Conservation (phyloP, 106 monocot species). For the Xerophyta viscosa region DNA sequence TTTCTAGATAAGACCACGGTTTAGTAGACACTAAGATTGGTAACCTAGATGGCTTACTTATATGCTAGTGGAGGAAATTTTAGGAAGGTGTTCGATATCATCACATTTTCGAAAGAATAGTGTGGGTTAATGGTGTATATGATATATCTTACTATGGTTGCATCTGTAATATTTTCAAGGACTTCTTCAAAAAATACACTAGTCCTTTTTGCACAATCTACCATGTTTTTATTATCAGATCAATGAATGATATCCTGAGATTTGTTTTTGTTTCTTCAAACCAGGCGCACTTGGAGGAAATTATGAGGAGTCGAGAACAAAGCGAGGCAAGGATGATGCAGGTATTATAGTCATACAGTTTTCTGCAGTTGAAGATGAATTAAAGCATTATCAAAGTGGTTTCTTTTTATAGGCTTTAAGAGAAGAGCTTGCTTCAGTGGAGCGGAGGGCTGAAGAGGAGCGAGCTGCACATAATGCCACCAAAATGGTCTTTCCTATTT, state of each 20-base stretch:
- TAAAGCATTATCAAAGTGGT: not conserved
- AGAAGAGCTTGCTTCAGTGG: constrained; percentile 83
- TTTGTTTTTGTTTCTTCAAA: constrained; percentile 5
- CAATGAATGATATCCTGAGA: no score
- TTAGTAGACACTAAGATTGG: no score
- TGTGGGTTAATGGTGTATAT: no score
- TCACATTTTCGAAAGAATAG: no score
- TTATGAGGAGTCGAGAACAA: constrained; percentile 77
- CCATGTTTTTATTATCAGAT: not conserved
- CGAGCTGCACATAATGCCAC: constrained; percentile 89
- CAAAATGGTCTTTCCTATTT: constrained; percentile 61
- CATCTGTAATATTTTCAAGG: no score
- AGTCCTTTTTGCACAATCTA: not conserved
- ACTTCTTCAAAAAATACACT: no score
- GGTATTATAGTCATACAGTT: constrained; percentile 23
- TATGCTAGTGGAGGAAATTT: not conserved
- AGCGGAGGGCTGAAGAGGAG: constrained; percentile 92
- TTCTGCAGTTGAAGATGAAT: not conserved
- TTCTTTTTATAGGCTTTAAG: constrained; percentile 50
- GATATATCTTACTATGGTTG: no score
- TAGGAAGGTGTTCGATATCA: no score
- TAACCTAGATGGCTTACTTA: no score
- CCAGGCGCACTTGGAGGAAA: constrained; percentile 73
- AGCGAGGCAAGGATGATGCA: constrained; percentile 96
- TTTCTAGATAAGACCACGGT: not conserved